Conservation (phyloP, 2,329 filamentous ascomycete genomes). For the Ascochyta fabae region DNA sequence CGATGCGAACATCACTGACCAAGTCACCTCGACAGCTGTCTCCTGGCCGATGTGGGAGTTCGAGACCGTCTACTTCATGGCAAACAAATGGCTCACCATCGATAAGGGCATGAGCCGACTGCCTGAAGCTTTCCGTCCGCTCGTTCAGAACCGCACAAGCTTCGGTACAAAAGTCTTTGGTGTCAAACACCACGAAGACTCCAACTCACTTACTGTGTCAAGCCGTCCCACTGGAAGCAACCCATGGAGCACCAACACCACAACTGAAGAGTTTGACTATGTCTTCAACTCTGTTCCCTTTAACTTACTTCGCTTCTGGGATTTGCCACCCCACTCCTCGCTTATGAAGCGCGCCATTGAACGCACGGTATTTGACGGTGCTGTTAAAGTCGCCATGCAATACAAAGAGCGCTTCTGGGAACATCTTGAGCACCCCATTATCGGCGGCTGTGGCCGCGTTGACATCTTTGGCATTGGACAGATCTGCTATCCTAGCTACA, state of each 20-base stretch:
- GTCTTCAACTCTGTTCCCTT: constrained; percentile 68
- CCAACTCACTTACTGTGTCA: constrained; percentile 61
- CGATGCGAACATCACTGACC: constrained; percentile 60
- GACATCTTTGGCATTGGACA: constrained; percentile 65
- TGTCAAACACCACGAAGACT: constrained; percentile 57
- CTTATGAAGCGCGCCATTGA: constrained; percentile 54
- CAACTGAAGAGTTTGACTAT: constrained; percentile 65
- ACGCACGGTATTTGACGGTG: constrained; percentile 53
- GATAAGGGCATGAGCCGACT: constrained; percentile 64
- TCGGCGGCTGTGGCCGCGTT: constrained; percentile 65
- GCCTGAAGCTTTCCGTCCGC: constrained; percentile 65
- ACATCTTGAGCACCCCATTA: constrained; percentile 59
- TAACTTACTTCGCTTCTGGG: constrained; percentile 65
- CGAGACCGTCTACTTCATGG: constrained; percentile 60
- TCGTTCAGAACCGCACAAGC: constrained; percentile 61
- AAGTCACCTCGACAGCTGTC: constrained; percentile 35
- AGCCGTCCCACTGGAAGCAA: constrained; percentile 53
- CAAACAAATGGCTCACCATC: constrained; percentile 65
- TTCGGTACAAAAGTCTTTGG: constrained; percentile 63
- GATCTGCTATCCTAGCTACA: constrained; percentile 71
- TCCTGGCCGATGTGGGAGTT: constrained; percentile 59
- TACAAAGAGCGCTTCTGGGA: constrained; percentile 68
- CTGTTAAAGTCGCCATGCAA: constrained; percentile 66
- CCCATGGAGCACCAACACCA: constrained; percentile 46
- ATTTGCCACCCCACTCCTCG: constrained; percentile 58